Evolutionary conservation across 352 stramenopile genomes (phyloP).

Genomic region (Phytophthora kernoviae): DNA sequence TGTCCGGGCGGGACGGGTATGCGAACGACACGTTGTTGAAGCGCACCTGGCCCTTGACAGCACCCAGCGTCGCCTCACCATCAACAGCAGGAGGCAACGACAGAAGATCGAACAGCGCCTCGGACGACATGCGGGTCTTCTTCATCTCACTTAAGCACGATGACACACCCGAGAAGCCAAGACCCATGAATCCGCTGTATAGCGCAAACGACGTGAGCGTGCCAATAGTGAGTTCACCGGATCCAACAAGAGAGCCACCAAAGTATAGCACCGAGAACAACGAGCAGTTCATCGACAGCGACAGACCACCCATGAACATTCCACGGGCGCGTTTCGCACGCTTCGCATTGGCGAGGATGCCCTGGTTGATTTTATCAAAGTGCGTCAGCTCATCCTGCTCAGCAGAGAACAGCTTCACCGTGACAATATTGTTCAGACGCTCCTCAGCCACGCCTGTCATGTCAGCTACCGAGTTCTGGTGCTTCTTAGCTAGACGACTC

Average conservation of each 20-base stretch:
- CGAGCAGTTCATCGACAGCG: slow-evolving; percentile 88
- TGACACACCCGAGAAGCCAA: slow-evolving; percentile 88
- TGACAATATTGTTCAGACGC: slow-evolving; percentile 88
- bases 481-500: slow-evolving; percentile 71
- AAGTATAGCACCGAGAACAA: slow-evolving; percentile 92
- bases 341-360: slow-evolving; percentile 70
- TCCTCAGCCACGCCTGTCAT: slow-evolving; percentile 89
- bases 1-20: slow-evolving; percentile 82
- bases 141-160: slow-evolving; percentile 84
- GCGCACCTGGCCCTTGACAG: slow-evolving; percentile 65
- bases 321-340: slow-evolving; percentile 81
- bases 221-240: slow-evolving; percentile 88
- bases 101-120: slow-evolving; percentile 75
- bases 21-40: slow-evolving; percentile 86
- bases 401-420: slow-evolving; percentile 89
- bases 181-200: slow-evolving; percentile 91
- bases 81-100: slow-evolving; percentile 45
- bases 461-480: slow-evolving; percentile 76
- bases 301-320: slow-evolving; percentile 90
- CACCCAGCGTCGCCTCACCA: slow-evolving; percentile 44
- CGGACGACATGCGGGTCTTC: slow-evolving; percentile 74
- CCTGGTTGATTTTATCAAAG: slow-evolving; percentile 74
- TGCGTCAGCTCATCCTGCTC: slow-evolving; percentile 67
- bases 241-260: slow-evolving; percentile 84
- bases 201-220: slow-evolving; percentile 91